Base-by-base conservation (phyloP, 2,329 filamentous ascomycete species). In the Aspergillus persii region DNA sequence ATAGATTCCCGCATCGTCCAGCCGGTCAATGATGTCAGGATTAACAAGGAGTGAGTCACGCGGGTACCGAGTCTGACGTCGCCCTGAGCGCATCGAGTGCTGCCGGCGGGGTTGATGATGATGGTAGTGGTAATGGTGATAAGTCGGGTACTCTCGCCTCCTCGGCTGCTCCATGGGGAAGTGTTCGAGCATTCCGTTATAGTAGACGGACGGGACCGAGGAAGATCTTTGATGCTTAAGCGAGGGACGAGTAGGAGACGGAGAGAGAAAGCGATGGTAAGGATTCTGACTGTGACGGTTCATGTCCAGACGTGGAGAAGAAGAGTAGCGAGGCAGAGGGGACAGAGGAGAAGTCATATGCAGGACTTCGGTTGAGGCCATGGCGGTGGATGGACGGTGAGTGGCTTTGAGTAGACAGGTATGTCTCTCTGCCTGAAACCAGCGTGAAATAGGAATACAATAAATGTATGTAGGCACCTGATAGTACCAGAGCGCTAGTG, bases 11-110 rank as follows among this genome's bases (percentile, higher is more conserved):
- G 83, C 79, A 55, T 80, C 82, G 71, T 96, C 94, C 1, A 98
- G 85, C 4, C 81, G 79, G 73, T 97, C 94, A 68, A 98, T 95
- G 8, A 83, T 81, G 73, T 98, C 93, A 1, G 91, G 84, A 50
- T 84, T 84, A 29, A 87, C 84, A 15, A 71, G 62, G 29, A 63
- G 62, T 8, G 71, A 72, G 41, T 67, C 55, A 0, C 64, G 68
- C 2, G 64, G 61, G 56, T 61, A 64, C 41, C 59, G 59, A 8
- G 44, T 46, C 9, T 51, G 56, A 8, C 61, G 65, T 12, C 60
- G 65, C 33, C 58, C 36, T 41, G 36, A 41, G 36, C 36, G 36
- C 15, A n/a, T 41, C 36, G 36, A 15, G 5, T 57, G 27, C 59
- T 63, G 50, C 12, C 64, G 67, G 30, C 56, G 63, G 18, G 62